A percentile compares a stretch with the other conserved stretches of the same genome.
Evolutionary conservation across 352 stramenopile genomes (phyloP).

Genomic region (Blastocystis sp.): DNA sequence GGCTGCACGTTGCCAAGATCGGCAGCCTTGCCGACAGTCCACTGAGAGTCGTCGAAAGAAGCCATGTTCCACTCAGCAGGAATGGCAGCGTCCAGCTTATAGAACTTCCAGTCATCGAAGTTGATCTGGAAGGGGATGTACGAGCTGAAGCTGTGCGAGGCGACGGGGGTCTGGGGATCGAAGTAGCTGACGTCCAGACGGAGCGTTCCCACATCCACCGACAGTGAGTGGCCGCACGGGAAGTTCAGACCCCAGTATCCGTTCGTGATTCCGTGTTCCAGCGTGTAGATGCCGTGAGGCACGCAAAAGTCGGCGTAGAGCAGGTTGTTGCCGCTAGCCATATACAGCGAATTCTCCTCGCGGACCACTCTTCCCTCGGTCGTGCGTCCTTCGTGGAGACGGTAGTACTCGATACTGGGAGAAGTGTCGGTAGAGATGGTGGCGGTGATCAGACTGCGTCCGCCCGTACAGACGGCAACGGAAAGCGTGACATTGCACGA

Average conservation of each 20-base stretch:
- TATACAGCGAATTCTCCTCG: not conserved
- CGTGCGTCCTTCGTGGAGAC: not conserved
- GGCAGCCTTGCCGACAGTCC: not conserved
- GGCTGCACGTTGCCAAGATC: not conserved
- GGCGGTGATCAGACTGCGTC: constrained; percentile 4
- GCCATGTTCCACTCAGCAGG: not conserved
- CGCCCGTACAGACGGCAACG: not conserved
- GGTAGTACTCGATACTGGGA: not conserved
- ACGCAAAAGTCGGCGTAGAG: constrained; percentile 40
- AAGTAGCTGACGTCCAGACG: not conserved
- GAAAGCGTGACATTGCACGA: not conserved
- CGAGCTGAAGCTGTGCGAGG: not conserved
- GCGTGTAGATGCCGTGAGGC: constrained; percentile 11
- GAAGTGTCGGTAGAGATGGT: not conserved
- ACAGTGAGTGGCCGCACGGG: not conserved
- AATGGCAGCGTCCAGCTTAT: not conserved
- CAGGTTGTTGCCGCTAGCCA: not conserved
- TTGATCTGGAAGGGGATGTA: constrained; percentile 40
- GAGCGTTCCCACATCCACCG: constrained; percentile 21
- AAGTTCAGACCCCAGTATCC: not conserved
- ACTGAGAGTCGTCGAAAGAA: not conserved
- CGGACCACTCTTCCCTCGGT: not conserved
- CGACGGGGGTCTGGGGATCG: not conserved
- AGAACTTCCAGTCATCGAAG: constrained; percentile 14
- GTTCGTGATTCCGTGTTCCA: not conserved